Evolutionary conservation across 352 stramenopile species (phyloP).

Genomic region (Pythium coloratum): DNA sequence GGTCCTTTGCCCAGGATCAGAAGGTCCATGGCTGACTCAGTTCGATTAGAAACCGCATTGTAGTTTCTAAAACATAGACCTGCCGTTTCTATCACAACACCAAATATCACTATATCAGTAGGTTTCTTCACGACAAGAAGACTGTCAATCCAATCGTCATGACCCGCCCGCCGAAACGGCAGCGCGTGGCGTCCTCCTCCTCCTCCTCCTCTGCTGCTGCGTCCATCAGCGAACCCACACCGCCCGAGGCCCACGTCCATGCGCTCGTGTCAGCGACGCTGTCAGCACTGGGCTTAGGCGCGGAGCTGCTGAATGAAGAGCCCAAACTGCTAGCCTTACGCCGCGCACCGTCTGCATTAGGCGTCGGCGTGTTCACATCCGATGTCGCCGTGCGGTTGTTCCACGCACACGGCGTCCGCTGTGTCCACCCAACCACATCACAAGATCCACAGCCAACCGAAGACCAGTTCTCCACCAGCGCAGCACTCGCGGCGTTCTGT

Average conservation of each 20-base stretch:
- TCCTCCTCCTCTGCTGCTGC: background rate
- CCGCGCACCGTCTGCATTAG: background rate
- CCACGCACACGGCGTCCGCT: constrained; percentile 17
- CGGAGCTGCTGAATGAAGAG: background rate
- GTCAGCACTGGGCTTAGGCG: background rate
- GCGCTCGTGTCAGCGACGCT: background rate
- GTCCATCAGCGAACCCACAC: too few species aligned
- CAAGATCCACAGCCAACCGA: background rate
- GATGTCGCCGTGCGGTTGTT: constrained; percentile 27
- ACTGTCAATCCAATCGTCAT: background rate
- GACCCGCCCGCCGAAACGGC: background rate
- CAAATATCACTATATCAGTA: background rate
- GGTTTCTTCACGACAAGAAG: background rate
- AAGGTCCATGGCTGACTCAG: too few species aligned
- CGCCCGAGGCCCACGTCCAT: background rate
- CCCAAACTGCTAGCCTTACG: constrained; percentile 3
- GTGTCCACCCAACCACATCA: background rate
- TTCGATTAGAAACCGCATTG: too few species aligned
- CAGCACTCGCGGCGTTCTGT: constrained; percentile 33
- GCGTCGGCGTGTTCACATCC: constrained; percentile 11
- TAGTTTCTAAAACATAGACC: too few species aligned
- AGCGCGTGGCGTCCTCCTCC: background rate
- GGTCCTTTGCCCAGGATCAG: too few species aligned
- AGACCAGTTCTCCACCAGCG: constrained; percentile 30
- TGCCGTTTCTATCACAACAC: background rate